Base-by-base conservation (phyloP, 2,329 filamentous ascomycete genomes). In the Balansia obtecta region DNA sequence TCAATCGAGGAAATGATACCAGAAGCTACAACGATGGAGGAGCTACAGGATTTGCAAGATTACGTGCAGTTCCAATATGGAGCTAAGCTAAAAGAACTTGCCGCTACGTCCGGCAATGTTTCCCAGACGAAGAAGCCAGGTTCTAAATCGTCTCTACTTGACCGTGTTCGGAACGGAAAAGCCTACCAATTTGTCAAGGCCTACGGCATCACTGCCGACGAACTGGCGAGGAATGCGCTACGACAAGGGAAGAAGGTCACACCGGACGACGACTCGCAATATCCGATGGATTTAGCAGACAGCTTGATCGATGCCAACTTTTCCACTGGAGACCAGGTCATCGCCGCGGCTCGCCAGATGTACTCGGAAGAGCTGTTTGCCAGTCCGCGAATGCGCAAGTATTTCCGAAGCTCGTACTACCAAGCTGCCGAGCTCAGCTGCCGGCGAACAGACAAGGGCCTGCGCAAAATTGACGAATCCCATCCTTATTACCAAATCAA, bases 401-500 rank as follows among this genome's bases (percentile, higher is more conserved):
- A 88, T 56, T 83, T 97, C 68, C 79, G 93, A 47, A 79, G 82
- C 57, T 83, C 82, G 46, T 95, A 87, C 66, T 97, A 96, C 62
- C 79, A 83, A 61, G 83, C 83, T 57, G 88, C 89, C 22, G 78
- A 86, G 50, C 82, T 98, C 53, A 89, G 91, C 69, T 95, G 90
- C 65, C 81, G 80, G 54, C 83, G 93, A 50, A 98, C 93, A 0
- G 90, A 97, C 53, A 98, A 97, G 68, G 93, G 93, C 30, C 72
- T 96, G 49, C 86, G 87, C 51, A 87, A 88, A 61, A 97, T 98
- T 58, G 90, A 95, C 59, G 91, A 97, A 54, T 83, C 93, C 22
- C 90, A 97, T 61, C 88, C 89, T 0, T 97, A 94, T 67, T 97
- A 97, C 64, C 93, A 97, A 66, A 88, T 98, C 72, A 95, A 98